Evolutionary conservation across 192 early-diverging fungal species (phyloP).

Genomic region (Backusella psychrophila): DNA sequence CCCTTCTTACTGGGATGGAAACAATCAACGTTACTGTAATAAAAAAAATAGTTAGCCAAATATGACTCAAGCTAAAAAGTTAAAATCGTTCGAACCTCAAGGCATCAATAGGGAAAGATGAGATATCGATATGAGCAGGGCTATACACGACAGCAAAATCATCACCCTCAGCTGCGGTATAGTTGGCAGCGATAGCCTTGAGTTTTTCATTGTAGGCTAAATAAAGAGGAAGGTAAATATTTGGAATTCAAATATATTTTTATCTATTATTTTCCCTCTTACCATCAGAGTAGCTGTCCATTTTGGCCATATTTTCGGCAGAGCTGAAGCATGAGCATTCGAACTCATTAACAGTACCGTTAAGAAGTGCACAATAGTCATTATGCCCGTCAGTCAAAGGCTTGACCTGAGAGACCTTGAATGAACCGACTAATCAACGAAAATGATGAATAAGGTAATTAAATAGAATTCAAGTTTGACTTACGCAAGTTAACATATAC

Average conservation of each 20-base stretch:
- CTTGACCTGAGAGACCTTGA: slow-evolving; percentile 25
- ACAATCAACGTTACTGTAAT: slow-evolving; percentile 17
- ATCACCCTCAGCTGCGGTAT: background rate
- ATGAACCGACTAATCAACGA: slow-evolving; percentile 15
- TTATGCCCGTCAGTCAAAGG: slow-evolving; percentile 4
- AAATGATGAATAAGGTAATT: background rate
- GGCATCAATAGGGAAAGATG: slow-evolving; percentile 11
- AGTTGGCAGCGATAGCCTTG: slow-evolving; percentile 7
- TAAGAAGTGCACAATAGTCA: slow-evolving; percentile 15
- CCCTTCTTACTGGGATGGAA: slow-evolving; percentile 21
- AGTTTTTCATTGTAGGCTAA: slow-evolving; percentile 15
- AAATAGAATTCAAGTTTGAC: background rate
- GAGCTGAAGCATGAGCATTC: slow-evolving; percentile 17
- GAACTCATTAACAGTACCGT: slow-evolving; percentile 1
- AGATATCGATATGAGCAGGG: slow-evolving; percentile 10
- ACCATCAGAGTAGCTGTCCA: slow-evolving; percentile 19
- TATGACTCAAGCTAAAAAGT: background rate
- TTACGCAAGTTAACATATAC: slow-evolving; percentile 25
- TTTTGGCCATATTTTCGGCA: slow-evolving; percentile 1
- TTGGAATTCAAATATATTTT: background rate
- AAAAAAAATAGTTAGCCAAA: background rate
- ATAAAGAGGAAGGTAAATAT: background rate
- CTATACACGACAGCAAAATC: slow-evolving; percentile 15
- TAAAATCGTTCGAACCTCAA: background rate
- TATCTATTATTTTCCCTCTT: background rate